Conservation (phyloP, 495 filamentous ascomycete species). For the Hypoxylon cercidicola region DNA sequence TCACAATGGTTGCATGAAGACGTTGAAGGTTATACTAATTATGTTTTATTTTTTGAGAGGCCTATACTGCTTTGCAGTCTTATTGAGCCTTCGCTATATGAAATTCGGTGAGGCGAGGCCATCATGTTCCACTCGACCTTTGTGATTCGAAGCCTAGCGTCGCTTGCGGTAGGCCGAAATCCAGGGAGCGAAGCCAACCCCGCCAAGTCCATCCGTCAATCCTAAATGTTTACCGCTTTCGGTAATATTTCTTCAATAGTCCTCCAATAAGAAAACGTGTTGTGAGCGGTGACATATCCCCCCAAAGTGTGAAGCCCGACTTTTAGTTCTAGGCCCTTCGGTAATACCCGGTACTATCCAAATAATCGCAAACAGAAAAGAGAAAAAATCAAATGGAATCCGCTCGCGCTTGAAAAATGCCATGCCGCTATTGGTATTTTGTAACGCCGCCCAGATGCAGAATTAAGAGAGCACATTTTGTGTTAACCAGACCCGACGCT, state of each 20-base stretch:
- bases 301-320: conserved; percentile 19
- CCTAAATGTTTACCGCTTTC: conserved; percentile 42
- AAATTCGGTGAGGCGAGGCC: conserved; percentile 38
- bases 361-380: conserved; percentile 26
- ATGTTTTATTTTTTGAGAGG: conserved; percentile 29
- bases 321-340: conserved; percentile 24
- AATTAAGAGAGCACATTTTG: conserved; percentile 46
- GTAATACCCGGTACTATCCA: conserved; percentile 33
- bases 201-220: conserved; percentile 9
- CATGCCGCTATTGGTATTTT: conserved; percentile 54
- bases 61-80: conserved; percentile 22
- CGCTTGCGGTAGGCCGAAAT: conserved; percentile 29
- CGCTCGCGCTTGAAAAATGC: conserved; percentile 47
- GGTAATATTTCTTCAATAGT: conserved; percentile 40
- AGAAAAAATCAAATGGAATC: conserved; percentile 43
- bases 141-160: conserved; percentile 22
- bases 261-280: conserved; percentile 40
- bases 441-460: conserved; percentile 58
- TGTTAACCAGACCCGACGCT: conserved; percentile 36
- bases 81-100: conserved; percentile 33
- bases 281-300: conserved; percentile 47
- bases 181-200: conserved; percentile 45
- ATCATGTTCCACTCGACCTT: conserved; percentile 39
- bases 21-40: conserved; percentile 31
- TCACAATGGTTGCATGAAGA: conserved; percentile 11